Percentiles rank a stretch among this genome's conserved stretches.
Evolutionary conservation across 208 protist species (phyloP).

Genomic region (Trypanosoma caninum): DNA sequence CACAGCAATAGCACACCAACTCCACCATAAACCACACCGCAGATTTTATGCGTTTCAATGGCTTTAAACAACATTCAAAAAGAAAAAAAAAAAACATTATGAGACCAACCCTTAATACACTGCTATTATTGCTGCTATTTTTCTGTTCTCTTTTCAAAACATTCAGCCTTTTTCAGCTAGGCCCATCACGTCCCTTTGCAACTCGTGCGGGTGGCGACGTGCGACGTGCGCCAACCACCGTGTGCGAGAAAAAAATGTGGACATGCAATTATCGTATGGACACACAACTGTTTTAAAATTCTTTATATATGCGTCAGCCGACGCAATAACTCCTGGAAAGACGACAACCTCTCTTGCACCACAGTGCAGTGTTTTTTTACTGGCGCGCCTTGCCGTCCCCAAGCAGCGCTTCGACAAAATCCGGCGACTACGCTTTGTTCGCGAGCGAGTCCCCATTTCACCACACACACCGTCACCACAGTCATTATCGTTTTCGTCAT

Average conservation of each 20-base stretch:
- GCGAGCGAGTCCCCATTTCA: neutral
- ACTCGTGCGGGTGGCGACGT: slow-evolving; percentile 37
- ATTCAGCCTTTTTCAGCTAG: too few relatives aligned
- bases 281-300: slow-evolving; percentile 21
- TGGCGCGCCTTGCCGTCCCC: neutral
- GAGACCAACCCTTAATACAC: too few relatives aligned
- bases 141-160: too few relatives aligned
- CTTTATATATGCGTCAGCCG: neutral
- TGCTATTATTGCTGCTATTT: too few relatives aligned
- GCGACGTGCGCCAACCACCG: slow-evolving; percentile 39
- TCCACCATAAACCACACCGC: too few relatives aligned
- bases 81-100: too few relatives aligned
- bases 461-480: slow-evolving; percentile 1
- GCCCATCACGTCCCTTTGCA: neutral
- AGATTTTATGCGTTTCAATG: too few relatives aligned
- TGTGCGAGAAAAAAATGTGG: slow-evolving; percentile 29
- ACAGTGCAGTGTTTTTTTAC: neutral
- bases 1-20: too few relatives aligned
- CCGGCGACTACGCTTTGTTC: slow-evolving; percentile 18
- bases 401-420: slow-evolving; percentile 24
- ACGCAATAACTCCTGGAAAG: neutral
- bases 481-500: slow-evolving; percentile 2
- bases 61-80: too few relatives aligned
- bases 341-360: too few relatives aligned
- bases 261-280: slow-evolving; percentile 46